Evolutionary conservation across 345 rosid species (phyloP).

Genomic region (Cochlearia excelsa): DNA sequence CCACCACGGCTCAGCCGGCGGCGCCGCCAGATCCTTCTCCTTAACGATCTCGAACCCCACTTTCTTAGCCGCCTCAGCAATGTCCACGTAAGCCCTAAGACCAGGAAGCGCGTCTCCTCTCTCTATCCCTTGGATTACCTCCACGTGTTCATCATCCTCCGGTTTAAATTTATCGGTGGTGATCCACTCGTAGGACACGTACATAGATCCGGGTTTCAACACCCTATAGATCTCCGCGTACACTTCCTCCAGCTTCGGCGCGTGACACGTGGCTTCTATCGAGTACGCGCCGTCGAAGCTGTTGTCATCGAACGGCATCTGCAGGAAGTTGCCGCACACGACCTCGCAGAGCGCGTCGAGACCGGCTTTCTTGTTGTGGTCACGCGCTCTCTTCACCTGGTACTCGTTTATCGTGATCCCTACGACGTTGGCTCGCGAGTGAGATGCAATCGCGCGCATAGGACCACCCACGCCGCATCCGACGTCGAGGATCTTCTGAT

Average conservation of each 20-base stretch:
- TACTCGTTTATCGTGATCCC: slow-evolving; percentile 98
- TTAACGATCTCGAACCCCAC: slow-evolving; percentile 84
- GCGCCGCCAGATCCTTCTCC: slow-evolving; percentile 85
- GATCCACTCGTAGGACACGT: slow-evolving; percentile 92
- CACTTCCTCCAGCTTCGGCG: slow-evolving; percentile 88
- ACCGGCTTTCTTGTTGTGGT: slow-evolving; percentile 87
- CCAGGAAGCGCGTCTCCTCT: slow-evolving; percentile 93
- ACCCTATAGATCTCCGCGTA: slow-evolving; percentile 84
- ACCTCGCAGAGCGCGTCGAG: slow-evolving; percentile 83
- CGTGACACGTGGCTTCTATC: slow-evolving; percentile 96
- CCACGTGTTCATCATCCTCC: slow-evolving; percentile 61
- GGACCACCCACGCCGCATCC: slow-evolving; percentile 99
- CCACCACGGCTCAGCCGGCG: slow-evolving; percentile 94
- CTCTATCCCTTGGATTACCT: slow-evolving; percentile 84
- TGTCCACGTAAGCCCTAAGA: slow-evolving; percentile 59
- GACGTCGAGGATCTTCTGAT: slow-evolving; percentile 68
- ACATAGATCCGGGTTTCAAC: slow-evolving; percentile 77
- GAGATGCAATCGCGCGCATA: slow-evolving; percentile 95
- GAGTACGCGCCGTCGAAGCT: slow-evolving; percentile 97
- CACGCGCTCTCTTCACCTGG: slow-evolving; percentile 83
- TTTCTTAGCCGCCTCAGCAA: slow-evolving; percentile 58
- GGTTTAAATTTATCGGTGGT: slow-evolving; percentile 64
- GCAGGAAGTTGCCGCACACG: slow-evolving; percentile 80
- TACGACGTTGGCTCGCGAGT: slow-evolving; percentile 77
- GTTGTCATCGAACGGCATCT: slow-evolving; percentile 79